Conservation (phyloP, 2,329 filamentous ascomycete species). For the Penicillium sp. region DNA sequence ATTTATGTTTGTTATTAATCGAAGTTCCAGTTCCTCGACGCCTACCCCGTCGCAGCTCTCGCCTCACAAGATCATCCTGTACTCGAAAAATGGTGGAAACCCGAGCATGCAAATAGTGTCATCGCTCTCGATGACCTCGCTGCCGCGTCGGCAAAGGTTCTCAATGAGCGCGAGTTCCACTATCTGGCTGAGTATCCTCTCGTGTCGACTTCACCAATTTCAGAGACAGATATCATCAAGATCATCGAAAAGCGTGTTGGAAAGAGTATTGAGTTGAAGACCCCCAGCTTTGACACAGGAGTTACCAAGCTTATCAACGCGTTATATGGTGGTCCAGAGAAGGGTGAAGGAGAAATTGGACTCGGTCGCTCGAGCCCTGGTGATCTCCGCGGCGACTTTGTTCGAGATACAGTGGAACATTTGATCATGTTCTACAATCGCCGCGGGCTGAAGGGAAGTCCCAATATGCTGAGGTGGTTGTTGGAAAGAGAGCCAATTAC, state of each 20-base stretch:
- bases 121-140: constrained; percentile 18
- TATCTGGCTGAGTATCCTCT: constrained; percentile 21
- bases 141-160: constrained; percentile 15
- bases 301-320: background rate
- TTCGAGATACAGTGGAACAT: constrained; percentile 19
- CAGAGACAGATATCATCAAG: constrained; percentile 5
- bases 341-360: background rate
- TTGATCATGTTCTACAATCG: constrained; percentile 26
- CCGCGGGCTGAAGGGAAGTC: constrained; percentile 23
- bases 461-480: constrained; percentile 27
- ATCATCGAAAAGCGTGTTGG: constrained; percentile 11
- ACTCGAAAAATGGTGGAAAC: constrained; percentile 10
- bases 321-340: background rate
- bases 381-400: constrained; percentile 4
- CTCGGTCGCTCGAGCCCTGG: background rate
- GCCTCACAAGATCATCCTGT: background rate
- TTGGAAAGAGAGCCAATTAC: constrained; percentile 22
- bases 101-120: constrained; percentile 13
- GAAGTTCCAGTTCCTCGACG: background rate
- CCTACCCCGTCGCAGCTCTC: background rate
- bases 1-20: background rate
- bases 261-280: constrained; percentile 4
- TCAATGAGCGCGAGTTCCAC: constrained; percentile 18
- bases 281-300: constrained; percentile 11
- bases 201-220: constrained; percentile 14